A percentile compares a stretch with the other conserved stretches of the same genome.
phyloP scores from a whole-genome alignment of 2,329 filamentous ascomycete species.

The Ilyonectria robusta region DNA sequence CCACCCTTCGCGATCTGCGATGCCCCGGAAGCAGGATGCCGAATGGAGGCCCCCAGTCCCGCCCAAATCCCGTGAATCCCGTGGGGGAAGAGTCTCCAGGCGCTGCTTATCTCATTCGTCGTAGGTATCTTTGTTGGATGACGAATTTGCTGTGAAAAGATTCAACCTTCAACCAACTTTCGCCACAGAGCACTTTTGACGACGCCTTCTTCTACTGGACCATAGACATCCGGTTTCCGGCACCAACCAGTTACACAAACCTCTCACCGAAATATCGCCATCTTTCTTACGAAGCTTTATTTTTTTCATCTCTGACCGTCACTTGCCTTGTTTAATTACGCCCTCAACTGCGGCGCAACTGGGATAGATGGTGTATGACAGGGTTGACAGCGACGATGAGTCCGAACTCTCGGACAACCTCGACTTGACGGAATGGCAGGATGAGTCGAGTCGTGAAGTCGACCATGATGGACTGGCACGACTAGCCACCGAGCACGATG shows the following conservation, averaged over 20 bases:
- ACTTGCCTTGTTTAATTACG: neutral
- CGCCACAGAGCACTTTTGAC: neutral
- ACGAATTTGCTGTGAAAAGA: neutral
- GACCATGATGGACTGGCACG: constrained; percentile 11
- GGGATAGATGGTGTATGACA: constrained; percentile 43
- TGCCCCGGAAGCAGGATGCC: constrained; percentile 31
- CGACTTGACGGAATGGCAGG: constrained; percentile 10
- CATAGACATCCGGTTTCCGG: neutral
- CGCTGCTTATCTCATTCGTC: constrained; percentile 31
- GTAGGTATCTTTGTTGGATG: neutral
- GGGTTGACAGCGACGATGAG: constrained; percentile 33
- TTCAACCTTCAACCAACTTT: neutral
- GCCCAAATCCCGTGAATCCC: constrained; percentile 8
- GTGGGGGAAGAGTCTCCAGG: neutral
- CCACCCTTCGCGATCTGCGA: constrained; percentile 24
- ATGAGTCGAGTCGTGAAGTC: neutral
- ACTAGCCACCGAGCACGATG: constrained; percentile 19
- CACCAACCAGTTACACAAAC: neutral
- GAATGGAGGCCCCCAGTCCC: constrained; percentile 12
- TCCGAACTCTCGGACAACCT: constrained; percentile 26
- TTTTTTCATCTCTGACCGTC: neutral
- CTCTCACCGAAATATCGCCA: neutral
- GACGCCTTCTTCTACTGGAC: neutral
- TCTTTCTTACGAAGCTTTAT: neutral
- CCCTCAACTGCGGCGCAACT: constrained; percentile 4